phyloP scores from a whole-genome alignment of 345 rosid species.

The Mercurialis annua region DNA sequence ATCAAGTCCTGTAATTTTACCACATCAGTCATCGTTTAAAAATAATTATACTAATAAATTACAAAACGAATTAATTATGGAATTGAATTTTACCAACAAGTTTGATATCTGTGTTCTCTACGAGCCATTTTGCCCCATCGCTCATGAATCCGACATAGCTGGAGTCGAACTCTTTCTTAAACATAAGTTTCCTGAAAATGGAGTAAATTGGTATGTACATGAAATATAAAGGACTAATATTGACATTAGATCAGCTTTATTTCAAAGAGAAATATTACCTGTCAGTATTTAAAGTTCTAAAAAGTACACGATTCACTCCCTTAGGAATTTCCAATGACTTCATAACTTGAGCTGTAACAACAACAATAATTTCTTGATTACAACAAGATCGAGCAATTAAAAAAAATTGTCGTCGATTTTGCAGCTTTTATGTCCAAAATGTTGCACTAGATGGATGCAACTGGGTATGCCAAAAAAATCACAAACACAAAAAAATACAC shows the following conservation, averaged over 20 bases:
- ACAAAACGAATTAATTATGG: neutral
- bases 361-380: neutral
- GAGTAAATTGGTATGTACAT: neutral
- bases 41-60: neutral
- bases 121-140: conserved; percentile 47
- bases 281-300: conserved; percentile 33
- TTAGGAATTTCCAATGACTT: conserved; percentile 27
- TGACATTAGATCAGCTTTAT: no score
- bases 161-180: conserved; percentile 35
- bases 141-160: conserved; percentile 32
- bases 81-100: conserved; percentile 36
- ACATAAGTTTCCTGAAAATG: conserved; percentile 39
- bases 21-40: neutral
- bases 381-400: no score
- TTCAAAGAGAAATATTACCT: conserved; percentile 4
- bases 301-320: conserved; percentile 28
- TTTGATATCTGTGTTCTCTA: conserved; percentile 38
- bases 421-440: no score
- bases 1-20: conserved; percentile 36
- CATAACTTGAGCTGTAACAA: conserved; percentile 31
- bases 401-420: no score
- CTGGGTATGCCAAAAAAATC: no score
- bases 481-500: no score
- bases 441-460: no score
- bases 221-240: no score